Evolutionary conservation across 108 stramenopile genomes (phyloP).

Genomic region (Skeletonema grethae): DNA sequence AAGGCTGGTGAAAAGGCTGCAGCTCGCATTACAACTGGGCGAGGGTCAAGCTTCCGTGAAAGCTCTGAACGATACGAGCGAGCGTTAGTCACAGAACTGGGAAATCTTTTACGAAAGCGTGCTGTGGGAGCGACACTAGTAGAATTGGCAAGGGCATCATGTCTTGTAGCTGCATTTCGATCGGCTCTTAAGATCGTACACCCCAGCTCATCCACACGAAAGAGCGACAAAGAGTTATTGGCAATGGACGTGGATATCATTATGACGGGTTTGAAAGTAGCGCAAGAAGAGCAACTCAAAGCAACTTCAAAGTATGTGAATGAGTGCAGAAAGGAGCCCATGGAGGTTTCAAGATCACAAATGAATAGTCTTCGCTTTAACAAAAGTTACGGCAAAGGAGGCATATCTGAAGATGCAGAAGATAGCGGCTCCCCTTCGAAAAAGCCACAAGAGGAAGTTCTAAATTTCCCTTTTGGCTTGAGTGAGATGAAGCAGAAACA

Average conservation of each 20-base stretch:
- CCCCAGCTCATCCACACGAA: slow-evolving; percentile 82
- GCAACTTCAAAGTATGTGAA: slow-evolving; percentile 70
- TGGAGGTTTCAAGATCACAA: slow-evolving; percentile 51
- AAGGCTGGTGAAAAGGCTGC: slow-evolving; percentile 33
- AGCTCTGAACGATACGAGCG: slow-evolving; percentile 87
- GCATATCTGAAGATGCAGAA: slow-evolving; percentile 19
- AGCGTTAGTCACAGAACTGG: slow-evolving; percentile 79
- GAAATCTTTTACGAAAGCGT: slow-evolving; percentile 71
- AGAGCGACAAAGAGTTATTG: slow-evolving; percentile 77
- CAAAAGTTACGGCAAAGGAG: slow-evolving; percentile 27
- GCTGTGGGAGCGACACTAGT: slow-evolving; percentile 74
- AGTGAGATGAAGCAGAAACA: slow-evolving; percentile 64
- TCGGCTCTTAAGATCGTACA: slow-evolving; percentile 88
- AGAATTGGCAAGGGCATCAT: slow-evolving; percentile 79
- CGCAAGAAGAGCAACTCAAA: slow-evolving; percentile 89
- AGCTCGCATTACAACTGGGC: slow-evolving; percentile 46
- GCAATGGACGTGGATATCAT: slow-evolving; percentile 90
- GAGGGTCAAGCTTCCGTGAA: slow-evolving; percentile 76
- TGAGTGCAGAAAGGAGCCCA: slow-evolving; percentile 77
- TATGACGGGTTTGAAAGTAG: slow-evolving; percentile 83
- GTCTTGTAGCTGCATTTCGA: slow-evolving; percentile 84
- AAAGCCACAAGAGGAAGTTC: slow-evolving; percentile 75
- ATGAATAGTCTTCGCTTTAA: slow-evolving; percentile 36
- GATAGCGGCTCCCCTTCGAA: slow-evolving; percentile 27
- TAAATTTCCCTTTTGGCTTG: slow-evolving; percentile 85